A percentile compares a stretch with the other conserved stretches of the same genome.
Evolutionary conservation across 2,329 filamentous ascomycete genomes (phyloP).

Genomic region (Paracorniculantispora psalliotae): DNA sequence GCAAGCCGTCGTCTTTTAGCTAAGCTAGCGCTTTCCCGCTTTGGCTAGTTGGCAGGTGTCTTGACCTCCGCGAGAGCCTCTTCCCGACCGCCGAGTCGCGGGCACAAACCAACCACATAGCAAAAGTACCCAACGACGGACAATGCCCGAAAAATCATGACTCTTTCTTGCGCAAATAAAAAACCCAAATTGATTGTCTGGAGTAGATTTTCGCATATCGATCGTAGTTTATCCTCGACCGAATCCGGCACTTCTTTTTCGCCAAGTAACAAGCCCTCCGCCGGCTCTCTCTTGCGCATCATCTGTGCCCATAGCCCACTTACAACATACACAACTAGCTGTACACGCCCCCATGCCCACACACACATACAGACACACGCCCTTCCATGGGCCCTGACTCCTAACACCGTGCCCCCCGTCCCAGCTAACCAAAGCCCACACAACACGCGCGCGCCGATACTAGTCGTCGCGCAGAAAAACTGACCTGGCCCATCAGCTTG

Average conservation of each 20-base stretch:
- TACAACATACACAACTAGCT: no score
- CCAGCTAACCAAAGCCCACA: background rate
- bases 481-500: background rate
- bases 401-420: background rate
- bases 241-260: background rate
- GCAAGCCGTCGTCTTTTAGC: background rate
- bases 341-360: background rate
- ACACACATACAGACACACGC: background rate
- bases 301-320: background rate
- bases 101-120: background rate
- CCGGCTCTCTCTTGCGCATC: no score
- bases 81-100: background rate
- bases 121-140: background rate
- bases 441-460: background rate
- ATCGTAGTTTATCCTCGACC: background rate
- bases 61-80: background rate
- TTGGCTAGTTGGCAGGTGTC: background rate
- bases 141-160: background rate
- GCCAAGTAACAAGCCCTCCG: no score
- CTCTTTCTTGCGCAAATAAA: no score
- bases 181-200: no score
- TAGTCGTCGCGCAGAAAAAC: background rate
- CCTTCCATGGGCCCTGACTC: background rate
- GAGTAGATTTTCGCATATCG: background rate
- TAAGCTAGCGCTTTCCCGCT: background rate